Base-by-base conservation (phyloP, 768 basidiomycete genomes). In the Pleurotus ostreatus region DNA sequence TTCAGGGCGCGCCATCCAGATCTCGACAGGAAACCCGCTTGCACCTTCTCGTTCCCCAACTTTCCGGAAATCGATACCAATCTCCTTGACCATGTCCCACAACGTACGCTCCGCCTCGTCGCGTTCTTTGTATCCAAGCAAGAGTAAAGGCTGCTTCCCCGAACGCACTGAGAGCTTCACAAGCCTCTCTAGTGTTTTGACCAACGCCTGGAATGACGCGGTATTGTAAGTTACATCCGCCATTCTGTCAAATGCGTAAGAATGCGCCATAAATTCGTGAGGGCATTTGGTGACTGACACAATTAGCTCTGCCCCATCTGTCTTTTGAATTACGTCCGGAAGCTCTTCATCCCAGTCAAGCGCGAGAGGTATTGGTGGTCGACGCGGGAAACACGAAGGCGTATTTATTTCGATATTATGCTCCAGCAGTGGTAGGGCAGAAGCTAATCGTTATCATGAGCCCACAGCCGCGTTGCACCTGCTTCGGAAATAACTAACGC, bases 161-260 rank as follows among this genome's bases (percentile, higher is more conserved):
- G 40, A 16, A 26, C 23, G 26, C 13, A 26, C 11, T 12, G 48
- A 34, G 37, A 74, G 57, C 59, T 63, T 56, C 20, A 84, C 61
- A 4, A 94, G 73, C 2, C 69, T 65, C 4, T 73, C 69, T 20
- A 96, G 71, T 0, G 92, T 94, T n/a, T 72, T 71, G 13, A 92
- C 69, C 40, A 96, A 81, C 0, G 88, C 76, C 2, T 89, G 82
- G 68, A 96, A 97, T 1, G 92, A 88, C 1, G 84, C 73, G 0
- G 90, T 92, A 71, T 96, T 96, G 74, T 95, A 96, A 1, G 92
- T 88, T 6, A 95, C 91, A 63, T 97, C 94, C 11, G 93, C 90
- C 85, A 95, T 92, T 44, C 93, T 94, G 61, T n/a, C 39, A 9
- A 52, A 38, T 46, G 16, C 30, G 11, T 34, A 2, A 34, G 30